Evolutionary conservation across 163 green algal genomes (phyloP).

Genomic region (Picocystis sp.): DNA sequence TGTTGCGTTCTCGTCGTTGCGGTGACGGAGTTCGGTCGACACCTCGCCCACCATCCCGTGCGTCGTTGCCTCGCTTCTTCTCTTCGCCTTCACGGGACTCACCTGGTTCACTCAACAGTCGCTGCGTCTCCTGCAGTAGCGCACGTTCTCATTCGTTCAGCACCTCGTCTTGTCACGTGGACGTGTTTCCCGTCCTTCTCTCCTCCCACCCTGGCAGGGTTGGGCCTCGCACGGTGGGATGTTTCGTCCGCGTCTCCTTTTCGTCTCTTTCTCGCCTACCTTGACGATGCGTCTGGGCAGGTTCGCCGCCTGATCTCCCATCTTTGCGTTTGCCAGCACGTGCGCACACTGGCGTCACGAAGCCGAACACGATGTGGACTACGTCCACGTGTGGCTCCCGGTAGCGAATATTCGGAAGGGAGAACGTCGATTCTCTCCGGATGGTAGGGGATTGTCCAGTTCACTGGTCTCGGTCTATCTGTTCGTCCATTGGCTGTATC

Average conservation of each 20-base stretch:
- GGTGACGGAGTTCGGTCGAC: neutral
- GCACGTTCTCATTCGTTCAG: neutral
- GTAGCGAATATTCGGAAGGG: too few species aligned
- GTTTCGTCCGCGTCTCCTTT: neutral
- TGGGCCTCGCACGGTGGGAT: too few species aligned
- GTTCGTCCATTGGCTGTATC: too few species aligned
- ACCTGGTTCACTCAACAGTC: conserved; percentile 72
- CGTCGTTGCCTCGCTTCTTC: neutral
- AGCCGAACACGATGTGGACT: too few species aligned
- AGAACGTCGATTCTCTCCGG: too few species aligned
- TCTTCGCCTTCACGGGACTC: neutral
- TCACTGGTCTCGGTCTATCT: too few species aligned
- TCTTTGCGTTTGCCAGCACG: too few species aligned
- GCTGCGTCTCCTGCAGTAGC: conserved; percentile 77
- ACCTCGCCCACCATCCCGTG: neutral
- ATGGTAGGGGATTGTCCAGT: too few species aligned
- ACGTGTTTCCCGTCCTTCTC: neutral
- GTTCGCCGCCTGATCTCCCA: conserved; percentile 15
- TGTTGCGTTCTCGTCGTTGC: neutral
- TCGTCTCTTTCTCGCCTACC: conserved; percentile 16
- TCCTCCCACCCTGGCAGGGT: too few species aligned
- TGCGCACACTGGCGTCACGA: too few species aligned
- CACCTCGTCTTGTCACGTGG: neutral
- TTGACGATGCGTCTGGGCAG: conserved; percentile 68
- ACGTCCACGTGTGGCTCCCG: too few species aligned